phyloP scores from a whole-genome alignment of 1,284 basidiomycete genomes.

The Cystobasidium pallidum region DNA sequence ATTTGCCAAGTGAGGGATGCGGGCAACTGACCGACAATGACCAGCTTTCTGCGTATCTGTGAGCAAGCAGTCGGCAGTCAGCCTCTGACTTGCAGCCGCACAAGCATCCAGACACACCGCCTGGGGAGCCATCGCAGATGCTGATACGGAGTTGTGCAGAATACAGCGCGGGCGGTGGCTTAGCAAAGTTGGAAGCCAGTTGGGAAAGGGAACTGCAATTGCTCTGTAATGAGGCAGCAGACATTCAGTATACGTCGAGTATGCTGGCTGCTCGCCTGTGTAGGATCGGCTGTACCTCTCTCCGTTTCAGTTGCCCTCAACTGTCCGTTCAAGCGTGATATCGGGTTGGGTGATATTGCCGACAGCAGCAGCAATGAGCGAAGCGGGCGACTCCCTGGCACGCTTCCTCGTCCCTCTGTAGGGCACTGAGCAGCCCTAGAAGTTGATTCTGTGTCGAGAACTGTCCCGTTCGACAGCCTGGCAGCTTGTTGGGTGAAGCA shows the following conservation, averaged over 20 bases:
- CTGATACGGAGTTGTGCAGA: not conserved
- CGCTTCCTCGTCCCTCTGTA: too few species aligned
- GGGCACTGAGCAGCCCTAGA: too few species aligned
- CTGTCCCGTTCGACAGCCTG: not conserved
- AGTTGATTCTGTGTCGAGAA: too few species aligned
- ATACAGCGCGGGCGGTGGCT: slow-evolving; percentile 8
- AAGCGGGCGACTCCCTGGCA: too few species aligned
- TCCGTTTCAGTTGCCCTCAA: too few species aligned
- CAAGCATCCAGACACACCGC: slow-evolving; percentile 1
- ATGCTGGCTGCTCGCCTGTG: not conserved
- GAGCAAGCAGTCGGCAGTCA: slow-evolving; percentile 1
- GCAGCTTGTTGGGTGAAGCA: not conserved
- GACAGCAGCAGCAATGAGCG: not conserved
- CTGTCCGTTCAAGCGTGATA: slow-evolving; percentile 10
- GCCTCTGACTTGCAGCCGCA: not conserved
- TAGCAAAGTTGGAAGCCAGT: slow-evolving; percentile 9
- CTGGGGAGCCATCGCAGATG: slow-evolving; percentile 29
- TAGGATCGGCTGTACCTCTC: too few species aligned
- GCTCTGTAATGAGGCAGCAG: not conserved
- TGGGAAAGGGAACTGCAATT: not conserved
- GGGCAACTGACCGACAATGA: slow-evolving; percentile 72
- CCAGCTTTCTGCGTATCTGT: slow-evolving; percentile 82
- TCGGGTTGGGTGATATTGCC: not conserved
- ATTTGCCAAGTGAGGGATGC: not conserved
- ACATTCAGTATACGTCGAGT: not conserved